These are phyloP conservation scores for Elongisporangium undulatum DNA, from an alignment of 352 stramenopile genomes.

Conservation along the genomic window DNA sequence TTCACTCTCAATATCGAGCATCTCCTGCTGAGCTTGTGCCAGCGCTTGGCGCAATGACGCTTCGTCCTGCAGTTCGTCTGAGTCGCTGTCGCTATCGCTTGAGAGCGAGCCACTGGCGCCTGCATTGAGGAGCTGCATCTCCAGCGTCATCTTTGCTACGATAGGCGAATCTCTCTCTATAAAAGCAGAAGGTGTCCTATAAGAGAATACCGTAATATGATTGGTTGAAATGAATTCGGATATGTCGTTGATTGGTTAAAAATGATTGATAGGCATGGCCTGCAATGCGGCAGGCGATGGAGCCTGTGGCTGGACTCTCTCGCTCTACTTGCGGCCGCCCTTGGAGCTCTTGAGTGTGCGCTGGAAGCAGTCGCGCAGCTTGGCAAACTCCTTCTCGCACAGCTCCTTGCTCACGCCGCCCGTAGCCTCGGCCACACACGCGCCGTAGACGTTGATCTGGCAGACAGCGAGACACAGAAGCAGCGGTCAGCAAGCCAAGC, in stretches of 20 bases:
- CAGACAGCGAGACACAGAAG: not conserved
- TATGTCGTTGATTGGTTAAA: constrained; percentile 2
- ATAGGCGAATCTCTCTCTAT: constrained; percentile 7
- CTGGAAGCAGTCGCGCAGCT: constrained; percentile 65
- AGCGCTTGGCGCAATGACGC: constrained; percentile 26
- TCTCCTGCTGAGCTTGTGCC: constrained; percentile 13
- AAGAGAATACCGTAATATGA: not conserved
- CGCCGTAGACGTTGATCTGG: constrained; percentile 78
- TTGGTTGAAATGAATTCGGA: constrained; percentile 5
- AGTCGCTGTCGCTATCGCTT: constrained; percentile 2
- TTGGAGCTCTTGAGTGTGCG: constrained; percentile 28
- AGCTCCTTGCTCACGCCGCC: constrained; percentile 41
- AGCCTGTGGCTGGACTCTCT: not conserved
- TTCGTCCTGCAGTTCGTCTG: constrained; percentile 16
- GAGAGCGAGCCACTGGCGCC: not conserved
- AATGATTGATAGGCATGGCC: constrained; percentile 3
- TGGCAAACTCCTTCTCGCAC: constrained; percentile 72
- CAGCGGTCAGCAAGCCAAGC: constrained; percentile 1
- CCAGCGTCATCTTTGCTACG: constrained; percentile 10
- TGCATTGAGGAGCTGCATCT: constrained; percentile 1
- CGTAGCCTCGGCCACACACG: constrained; percentile 63
- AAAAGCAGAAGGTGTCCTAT: not conserved
- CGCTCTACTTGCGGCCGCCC: not conserved
- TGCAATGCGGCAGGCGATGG: constrained; percentile 1
- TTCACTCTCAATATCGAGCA: constrained; percentile 22